Evolutionary conservation across 2,329 filamentous ascomycete genomes (phyloP).

Genomic region (Colletotrichum godetiae): DNA sequence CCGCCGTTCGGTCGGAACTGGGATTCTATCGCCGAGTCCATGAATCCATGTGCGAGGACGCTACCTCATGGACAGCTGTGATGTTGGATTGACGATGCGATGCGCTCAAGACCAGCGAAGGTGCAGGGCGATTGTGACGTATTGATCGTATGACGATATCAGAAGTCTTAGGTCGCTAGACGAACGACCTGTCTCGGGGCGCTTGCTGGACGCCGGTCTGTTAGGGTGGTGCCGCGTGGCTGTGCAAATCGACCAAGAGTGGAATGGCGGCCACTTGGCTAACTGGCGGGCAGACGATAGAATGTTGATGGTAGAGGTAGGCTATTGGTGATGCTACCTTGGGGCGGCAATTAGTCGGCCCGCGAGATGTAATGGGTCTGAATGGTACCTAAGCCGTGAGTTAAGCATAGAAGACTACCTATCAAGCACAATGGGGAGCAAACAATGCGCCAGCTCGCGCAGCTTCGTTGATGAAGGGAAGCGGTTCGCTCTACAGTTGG

Average conservation of each 20-base stretch:
- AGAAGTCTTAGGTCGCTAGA: not conserved
- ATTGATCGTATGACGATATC: slow-evolving; percentile 26
- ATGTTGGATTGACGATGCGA: slow-evolving; percentile 1
- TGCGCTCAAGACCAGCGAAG: not conserved
- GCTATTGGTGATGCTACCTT: not conserved
- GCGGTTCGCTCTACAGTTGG: not conserved
- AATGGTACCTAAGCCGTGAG: not conserved
- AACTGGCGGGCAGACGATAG: not conserved
- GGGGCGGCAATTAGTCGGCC: slow-evolving; percentile 31
- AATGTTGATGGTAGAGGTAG: not conserved
- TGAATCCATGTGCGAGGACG: slow-evolving; percentile 35
- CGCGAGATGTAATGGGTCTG: not conserved
- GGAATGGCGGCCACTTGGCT: slow-evolving; percentile 22
- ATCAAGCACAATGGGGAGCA: not conserved
- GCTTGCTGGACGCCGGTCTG: slow-evolving; percentile 20
- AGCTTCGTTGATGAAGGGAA: too few relatives aligned
- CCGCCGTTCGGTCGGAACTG: slow-evolving; percentile 31
- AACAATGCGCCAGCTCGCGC: not conserved
- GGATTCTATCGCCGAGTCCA: slow-evolving; percentile 36
- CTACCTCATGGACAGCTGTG: slow-evolving; percentile 29
- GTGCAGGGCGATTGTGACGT: slow-evolving; percentile 22
- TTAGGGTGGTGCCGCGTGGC: slow-evolving; percentile 26
- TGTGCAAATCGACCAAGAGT: slow-evolving; percentile 25
- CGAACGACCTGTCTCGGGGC: slow-evolving; percentile 21
- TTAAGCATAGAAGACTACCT: not conserved